Percentiles rank a stretch among this genome's conserved stretches.
phyloP scores from a whole-genome alignment of 495 filamentous ascomycete species.

The Neurospora sp. region DNA sequence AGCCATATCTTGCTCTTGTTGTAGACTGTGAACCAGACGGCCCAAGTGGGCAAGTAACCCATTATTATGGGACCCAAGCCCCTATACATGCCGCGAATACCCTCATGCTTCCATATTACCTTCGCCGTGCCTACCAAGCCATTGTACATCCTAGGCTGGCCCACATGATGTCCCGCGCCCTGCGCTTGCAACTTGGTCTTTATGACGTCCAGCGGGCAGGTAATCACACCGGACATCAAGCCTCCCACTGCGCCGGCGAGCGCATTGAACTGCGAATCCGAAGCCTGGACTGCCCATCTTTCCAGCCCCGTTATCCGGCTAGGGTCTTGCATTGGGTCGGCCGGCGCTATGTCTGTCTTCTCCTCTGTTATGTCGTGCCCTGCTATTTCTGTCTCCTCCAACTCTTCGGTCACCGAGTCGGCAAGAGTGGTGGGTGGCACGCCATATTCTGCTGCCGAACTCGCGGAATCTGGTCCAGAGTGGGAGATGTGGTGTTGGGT shows the following conservation, averaged over 20 bases:
- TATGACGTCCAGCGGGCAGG: constrained; percentile 96
- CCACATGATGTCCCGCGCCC: constrained; percentile 51
- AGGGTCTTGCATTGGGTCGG: constrained; percentile 22
- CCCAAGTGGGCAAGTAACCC: constrained; percentile 96
- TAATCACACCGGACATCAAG: constrained; percentile 85
- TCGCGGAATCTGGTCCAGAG: constrained; percentile 22
- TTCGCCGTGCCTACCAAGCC: constrained; percentile 79
- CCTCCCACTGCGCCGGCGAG: constrained; percentile 81
- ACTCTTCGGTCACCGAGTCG: neutral
- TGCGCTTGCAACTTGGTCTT: constrained; percentile 98
- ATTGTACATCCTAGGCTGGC: constrained; percentile 55
- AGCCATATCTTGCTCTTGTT: constrained; percentile 72
- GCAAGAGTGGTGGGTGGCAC: constrained; percentile 4
- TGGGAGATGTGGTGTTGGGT: constrained; percentile 27
- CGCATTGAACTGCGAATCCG: constrained; percentile 45
- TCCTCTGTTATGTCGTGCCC: neutral
- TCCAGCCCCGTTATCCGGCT: constrained; percentile 46
- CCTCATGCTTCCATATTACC: constrained; percentile 79
- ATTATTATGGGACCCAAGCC: constrained; percentile 88
- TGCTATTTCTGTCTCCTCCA: neutral
- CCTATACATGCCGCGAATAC: constrained; percentile 82
- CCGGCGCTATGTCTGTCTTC: neutral
- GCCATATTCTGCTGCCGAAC: constrained; percentile 34
- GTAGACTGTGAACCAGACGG: constrained; percentile 94
- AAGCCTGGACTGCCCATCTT: constrained; percentile 37